phyloP scores from a whole-genome alignment of 768 basidiomycete species.

The Floccularia luteovirens region DNA sequence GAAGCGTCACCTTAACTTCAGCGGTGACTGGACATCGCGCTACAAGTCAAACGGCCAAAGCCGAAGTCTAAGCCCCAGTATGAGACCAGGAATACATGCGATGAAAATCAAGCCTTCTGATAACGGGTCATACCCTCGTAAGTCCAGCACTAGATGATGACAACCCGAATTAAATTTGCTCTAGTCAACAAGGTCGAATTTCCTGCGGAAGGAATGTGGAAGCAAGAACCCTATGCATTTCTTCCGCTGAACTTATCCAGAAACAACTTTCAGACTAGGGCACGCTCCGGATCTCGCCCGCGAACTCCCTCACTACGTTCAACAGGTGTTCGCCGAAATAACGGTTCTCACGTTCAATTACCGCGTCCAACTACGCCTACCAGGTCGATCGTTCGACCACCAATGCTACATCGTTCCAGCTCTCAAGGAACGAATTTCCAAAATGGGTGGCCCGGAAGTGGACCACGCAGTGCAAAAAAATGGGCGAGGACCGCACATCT shows the following conservation, averaged over 20 bases:
- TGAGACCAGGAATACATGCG: slow-evolving; percentile 9
- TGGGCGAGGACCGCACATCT: slow-evolving; percentile 65
- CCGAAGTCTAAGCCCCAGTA: slow-evolving; percentile 20
- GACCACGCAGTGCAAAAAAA: slow-evolving; percentile 39
- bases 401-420: slow-evolving; percentile 31
- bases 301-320: slow-evolving; percentile 4
- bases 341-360: slow-evolving; percentile 12
- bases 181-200: background rate
- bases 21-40: slow-evolving; percentile 41
- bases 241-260: background rate
- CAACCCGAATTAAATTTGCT: background rate
- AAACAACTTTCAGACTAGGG: background rate
- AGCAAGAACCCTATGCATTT: background rate
- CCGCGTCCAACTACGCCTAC: slow-evolving; percentile 20
- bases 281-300: background rate
- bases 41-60: slow-evolving; percentile 20
- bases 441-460: slow-evolving; percentile 15
- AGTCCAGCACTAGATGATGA: background rate
- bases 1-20: slow-evolving; percentile 45
- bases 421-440: slow-evolving; percentile 27
- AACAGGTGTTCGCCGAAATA: background rate
- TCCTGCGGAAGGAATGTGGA: background rate
- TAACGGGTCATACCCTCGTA: background rate
- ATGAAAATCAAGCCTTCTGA: background rate
- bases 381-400: slow-evolving; percentile 20